Percentiles rank a stretch among this genome's conserved stretches.
These are phyloP conservation scores for Diaporthe aspalathi DNA, from an alignment of 2,329 filamentous ascomycete species.

Conservation along the genomic window DNA sequence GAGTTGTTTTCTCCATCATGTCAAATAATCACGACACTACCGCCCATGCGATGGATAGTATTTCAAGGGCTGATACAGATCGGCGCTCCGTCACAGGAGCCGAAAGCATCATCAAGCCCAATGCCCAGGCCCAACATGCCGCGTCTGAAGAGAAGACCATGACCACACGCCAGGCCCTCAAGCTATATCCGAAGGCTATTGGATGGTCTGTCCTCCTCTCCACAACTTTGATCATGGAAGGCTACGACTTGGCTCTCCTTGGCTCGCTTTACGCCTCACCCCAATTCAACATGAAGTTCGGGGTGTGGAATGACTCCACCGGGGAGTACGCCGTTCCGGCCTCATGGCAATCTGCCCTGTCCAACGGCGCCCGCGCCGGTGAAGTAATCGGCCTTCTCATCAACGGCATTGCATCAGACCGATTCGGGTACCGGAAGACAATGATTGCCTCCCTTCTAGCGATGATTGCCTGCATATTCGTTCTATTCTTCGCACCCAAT, in stretches of 20 bases:
- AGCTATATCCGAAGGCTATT: conserved; percentile 89
- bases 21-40: background rate
- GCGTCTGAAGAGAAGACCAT: conserved; percentile 70
- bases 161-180: conserved; percentile 80
- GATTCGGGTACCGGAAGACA: conserved; percentile 76
- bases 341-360: conserved; percentile 52
- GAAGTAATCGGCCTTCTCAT: conserved; percentile 75
- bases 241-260: conserved; percentile 84
- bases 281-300: conserved; percentile 46
- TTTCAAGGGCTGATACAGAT: background rate
- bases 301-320: conserved; percentile 40
- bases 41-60: conserved; percentile 1
- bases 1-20: conserved; percentile 1
- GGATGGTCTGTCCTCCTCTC: conserved; percentile 86
- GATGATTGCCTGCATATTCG: conserved; percentile 67
- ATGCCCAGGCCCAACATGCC: background rate
- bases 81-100: background rate
- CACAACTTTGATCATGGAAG: conserved; percentile 93
- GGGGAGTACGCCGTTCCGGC: conserved; percentile 48
- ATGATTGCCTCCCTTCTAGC: conserved; percentile 67
- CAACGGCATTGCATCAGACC: conserved; percentile 74
- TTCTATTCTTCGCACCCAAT: conserved; percentile 74
- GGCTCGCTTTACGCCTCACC: conserved; percentile 74
- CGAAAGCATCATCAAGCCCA: conserved; percentile 11
- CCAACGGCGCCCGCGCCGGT: conserved; percentile 64